phyloP scores from a whole-genome alignment of 805 yeast genomes.

The Suhomyces emberorum region DNA sequence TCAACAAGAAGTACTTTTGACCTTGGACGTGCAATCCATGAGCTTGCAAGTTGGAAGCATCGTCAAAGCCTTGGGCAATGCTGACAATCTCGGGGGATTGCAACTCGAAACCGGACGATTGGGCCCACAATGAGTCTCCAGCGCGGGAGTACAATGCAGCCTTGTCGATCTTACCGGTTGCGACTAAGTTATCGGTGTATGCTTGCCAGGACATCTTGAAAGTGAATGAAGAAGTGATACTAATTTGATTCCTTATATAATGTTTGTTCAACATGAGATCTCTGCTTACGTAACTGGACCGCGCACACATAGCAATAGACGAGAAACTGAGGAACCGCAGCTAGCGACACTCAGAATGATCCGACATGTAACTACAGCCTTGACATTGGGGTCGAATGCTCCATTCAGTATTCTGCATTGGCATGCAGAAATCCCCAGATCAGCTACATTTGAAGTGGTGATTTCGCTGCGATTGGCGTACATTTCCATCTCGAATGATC shows the following conservation, averaged over 20 bases:
- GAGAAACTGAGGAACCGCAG: too few species aligned
- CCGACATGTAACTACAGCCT: too few species aligned
- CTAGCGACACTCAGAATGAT: too few species aligned
- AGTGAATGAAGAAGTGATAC: background rate
- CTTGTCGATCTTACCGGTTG: constrained; percentile 83
- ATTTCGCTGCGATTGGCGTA: too few species aligned
- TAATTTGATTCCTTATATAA: background rate
- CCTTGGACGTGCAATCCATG: constrained; percentile 83
- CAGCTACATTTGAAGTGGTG: too few species aligned
- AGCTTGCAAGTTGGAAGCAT: constrained; percentile 76
- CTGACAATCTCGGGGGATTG: constrained; percentile 67
- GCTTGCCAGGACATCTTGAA: constrained; percentile 48
- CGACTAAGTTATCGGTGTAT: constrained; percentile 88
- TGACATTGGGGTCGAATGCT: too few species aligned
- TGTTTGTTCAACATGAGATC: background rate
- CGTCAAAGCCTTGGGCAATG: constrained; percentile 75
- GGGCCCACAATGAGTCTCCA: constrained; percentile 95
- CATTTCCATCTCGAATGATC: too few species aligned
- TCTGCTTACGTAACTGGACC: constrained; percentile 2
- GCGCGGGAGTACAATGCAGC: constrained; percentile 93
- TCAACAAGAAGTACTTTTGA: constrained; percentile 81
- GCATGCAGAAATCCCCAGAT: too few species aligned
- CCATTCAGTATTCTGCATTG: too few species aligned
- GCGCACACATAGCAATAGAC: too few species aligned
- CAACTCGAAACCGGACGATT: constrained; percentile 63